A percentile compares a stretch with the other conserved stretches of the same genome.
Evolutionary conservation across 2,329 filamentous ascomycete species (phyloP).

Genomic region (Epichloe coenophiala): DNA sequence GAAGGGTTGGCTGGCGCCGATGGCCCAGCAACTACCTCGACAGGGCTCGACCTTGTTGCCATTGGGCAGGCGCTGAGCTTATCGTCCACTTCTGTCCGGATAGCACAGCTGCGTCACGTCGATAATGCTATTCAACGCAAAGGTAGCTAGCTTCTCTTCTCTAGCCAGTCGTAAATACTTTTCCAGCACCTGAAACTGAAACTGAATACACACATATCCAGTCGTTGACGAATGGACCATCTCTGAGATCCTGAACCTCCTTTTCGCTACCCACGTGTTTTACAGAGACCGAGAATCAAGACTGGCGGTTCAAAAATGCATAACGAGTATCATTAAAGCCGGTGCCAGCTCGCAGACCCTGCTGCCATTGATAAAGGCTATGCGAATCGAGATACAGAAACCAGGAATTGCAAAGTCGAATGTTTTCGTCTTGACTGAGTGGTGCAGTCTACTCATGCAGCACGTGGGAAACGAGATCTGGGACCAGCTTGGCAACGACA

Average conservation of each 20-base stretch:
- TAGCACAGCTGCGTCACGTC: constrained; percentile 39
- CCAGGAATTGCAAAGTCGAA: constrained; percentile 62
- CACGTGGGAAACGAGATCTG: constrained; percentile 49
- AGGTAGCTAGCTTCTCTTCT: neutral
- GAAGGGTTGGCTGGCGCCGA: constrained; percentile 19
- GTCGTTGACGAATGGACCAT: constrained; percentile 36
- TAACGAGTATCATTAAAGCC: constrained; percentile 51
- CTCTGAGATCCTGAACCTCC: constrained; percentile 48
- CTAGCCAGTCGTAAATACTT: neutral
- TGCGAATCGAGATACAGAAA: constrained; percentile 65
- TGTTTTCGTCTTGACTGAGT: constrained; percentile 82
- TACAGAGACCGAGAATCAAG: constrained; percentile 81
- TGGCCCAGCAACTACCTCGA: constrained; percentile 27
- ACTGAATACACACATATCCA: neutral
- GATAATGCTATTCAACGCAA: constrained; percentile 36
- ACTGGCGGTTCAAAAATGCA: constrained; percentile 67
- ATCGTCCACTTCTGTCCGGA: constrained; percentile 46
- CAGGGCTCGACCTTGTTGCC: constrained; percentile 34
- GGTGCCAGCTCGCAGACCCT: constrained; percentile 42
- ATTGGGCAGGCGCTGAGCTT: constrained; percentile 40
- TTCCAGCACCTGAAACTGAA: neutral
- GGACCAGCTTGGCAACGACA: constrained; percentile 49
- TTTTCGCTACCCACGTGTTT: constrained; percentile 78
- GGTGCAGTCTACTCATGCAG: constrained; percentile 71
- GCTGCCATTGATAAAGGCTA: constrained; percentile 47